These are phyloP conservation scores for Pseudisothecium myosuroides DNA, from an alignment of 225 moss, liverwort and hornwort species.

Conservation along the genomic window DNA sequence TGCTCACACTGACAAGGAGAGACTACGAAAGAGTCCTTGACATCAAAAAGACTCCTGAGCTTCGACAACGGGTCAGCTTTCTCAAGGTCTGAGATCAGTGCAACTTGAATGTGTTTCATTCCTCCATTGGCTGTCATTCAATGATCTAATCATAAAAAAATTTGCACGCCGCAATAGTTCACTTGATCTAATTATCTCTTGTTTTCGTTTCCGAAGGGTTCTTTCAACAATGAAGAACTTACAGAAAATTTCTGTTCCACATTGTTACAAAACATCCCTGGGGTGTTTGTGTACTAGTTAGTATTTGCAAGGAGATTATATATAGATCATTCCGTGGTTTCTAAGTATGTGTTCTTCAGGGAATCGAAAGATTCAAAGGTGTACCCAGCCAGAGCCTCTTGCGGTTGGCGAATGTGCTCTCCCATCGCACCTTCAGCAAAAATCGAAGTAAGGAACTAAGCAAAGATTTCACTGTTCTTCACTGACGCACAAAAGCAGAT, in stretches of 20 bases:
- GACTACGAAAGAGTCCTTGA: slow-evolving; percentile 61
- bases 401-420: slow-evolving; percentile 67
- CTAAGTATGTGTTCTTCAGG: background rate
- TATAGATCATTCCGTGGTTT: background rate
- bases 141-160: background rate
- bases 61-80: slow-evolving; percentile 50
- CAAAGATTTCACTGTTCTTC: background rate
- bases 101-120: background rate
- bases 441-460: slow-evolving; percentile 33
- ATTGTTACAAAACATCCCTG: background rate
- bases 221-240: background rate
- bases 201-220: background rate
- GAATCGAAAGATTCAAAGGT: slow-evolving; percentile 44
- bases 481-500: background rate
- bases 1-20: slow-evolving; percentile 52
- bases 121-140: background rate
- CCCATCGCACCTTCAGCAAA: slow-evolving; percentile 38
- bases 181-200: background rate
- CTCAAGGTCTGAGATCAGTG: slow-evolving; percentile 23
- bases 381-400: slow-evolving; percentile 59
- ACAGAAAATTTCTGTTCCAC: background rate
- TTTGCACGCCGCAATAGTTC: background rate
- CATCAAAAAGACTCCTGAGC: slow-evolving; percentile 50
- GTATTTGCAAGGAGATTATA: background rate
- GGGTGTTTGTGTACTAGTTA: background rate